Base-by-base conservation (phyloP, 306 rosid genomes). In the Chamaecrista fasciculata region DNA sequence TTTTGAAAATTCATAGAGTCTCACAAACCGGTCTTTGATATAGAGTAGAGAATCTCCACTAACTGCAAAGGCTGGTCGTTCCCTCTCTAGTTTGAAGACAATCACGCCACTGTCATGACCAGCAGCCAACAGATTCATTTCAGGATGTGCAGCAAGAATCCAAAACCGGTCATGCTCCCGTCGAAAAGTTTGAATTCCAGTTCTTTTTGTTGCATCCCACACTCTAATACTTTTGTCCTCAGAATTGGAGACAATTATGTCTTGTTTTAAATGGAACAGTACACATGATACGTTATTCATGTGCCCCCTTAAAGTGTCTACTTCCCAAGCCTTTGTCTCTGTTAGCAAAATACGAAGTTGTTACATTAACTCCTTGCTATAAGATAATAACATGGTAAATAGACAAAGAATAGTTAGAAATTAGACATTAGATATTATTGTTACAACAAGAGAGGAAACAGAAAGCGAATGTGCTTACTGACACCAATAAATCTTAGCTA, bases 271-370 rank as follows among this genome's bases (percentile, higher is more conserved):
- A 79, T 93, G 96, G 81, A 93, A 93, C 96, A 90, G 81, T 44
- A 90, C 98, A 83, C 96, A 87, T 68, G 98, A 93, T 73, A 93
- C 98, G 66, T 93, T 93, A 80, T 93, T 93, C 91, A 84, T 93
- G 83, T 93, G 98, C 67, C 98, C 98, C 70, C 96, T 87, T 86
- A 93, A 67, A 25, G 98, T 93, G 82, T 93, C 98, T 73, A 93
- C 96, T 86, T 89, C 96, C 98, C 96, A 90, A 63, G 98, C 98
- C 84, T 93, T 90, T 6, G 98, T 93, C 61, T 93, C 98, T 93
- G 93, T 44, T 76, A 78, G 81, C 20, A 73, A 64, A 53, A 28
- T 48, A 4, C 10, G 11, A 34, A 42, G 65, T 33, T 34, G 16
- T 46, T 9, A n/a, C 2, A 46, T 46, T 9, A 46, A 15, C 46